Base-by-base conservation (phyloP, 208 protist genomes). In the Leishmania martiniquensis region DNA sequence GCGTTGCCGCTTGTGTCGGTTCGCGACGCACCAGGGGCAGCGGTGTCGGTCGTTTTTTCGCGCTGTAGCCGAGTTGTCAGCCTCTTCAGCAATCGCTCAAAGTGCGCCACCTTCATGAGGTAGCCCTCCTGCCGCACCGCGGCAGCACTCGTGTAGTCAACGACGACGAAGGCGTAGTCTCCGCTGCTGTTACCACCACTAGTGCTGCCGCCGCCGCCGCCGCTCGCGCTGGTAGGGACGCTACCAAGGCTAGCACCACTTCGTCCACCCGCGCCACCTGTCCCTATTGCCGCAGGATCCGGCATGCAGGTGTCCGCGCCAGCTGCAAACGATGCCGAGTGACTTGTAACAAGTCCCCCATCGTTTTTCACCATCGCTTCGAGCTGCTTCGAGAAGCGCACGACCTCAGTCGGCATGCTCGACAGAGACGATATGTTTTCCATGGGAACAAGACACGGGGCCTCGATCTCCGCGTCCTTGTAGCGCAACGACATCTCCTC, bases 401-500 rank as follows among this genome's bases (percentile, higher is more conserved):
- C 66, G 20, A 89, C 78, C 6, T 76, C 72, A 1, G 51, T 0
- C 9, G 85, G 85, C 22, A 85, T 57, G 51, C 72, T 72, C 20
- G 82, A 78, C 44, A 86, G 44, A n/a, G 82, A 78, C 29, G 77
- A 84, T 49, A 86, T 60, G 65, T 84, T 76, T n/a, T 84, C 83
- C 6, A 84, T 59, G 0, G 76, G 54, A 13, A 86, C 49, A 3
- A 67, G 59, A 25, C 39, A 74, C 51, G 86, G 83, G 5, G 66
- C 80, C 29, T 80, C 65, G 4, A 88, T 65, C 37, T 81, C 71
- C 12, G 25, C 60, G 59, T 83, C 84, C 75, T 85, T 83, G 76
- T 85, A 86, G 15, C 77, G 69, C n/a, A 91, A 63, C 62, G 85
- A 85, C 1, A 91, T 68, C 37, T 77, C 77, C 39, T 52, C 72